Conservation (phyloP, 2,329 filamentous ascomycete genomes). For the Eurotiales sp. region DNA sequence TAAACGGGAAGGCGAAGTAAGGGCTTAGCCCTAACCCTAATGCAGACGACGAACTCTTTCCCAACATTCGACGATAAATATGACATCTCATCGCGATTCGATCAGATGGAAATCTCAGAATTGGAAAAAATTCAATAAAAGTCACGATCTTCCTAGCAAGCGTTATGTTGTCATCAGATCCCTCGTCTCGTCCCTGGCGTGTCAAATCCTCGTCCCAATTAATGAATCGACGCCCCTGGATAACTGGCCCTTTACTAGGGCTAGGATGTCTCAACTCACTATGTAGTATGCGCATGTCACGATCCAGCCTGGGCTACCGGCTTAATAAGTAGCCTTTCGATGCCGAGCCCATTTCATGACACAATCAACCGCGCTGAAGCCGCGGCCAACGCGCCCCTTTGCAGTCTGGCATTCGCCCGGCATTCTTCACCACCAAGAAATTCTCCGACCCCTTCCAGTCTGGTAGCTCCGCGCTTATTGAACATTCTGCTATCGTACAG, state of each 20-base stretch:
- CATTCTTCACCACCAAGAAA: slow-evolving; percentile 14
- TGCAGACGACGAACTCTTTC: no score
- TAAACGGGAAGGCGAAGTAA: background rate
- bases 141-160: no score
- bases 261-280: background rate
- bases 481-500: no score
- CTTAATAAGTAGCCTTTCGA: background rate
- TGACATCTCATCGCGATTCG: no score
- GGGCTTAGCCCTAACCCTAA: slow-evolving; percentile 6
- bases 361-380: background rate
- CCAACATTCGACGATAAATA: no score
- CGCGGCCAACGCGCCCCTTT: background rate
- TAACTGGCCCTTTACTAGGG: slow-evolving; percentile 3
- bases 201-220: background rate
- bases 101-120: no score
- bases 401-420: slow-evolving; percentile 3
- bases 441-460: slow-evolving; percentile 2
- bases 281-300: no score
- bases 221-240: slow-evolving; percentile 5
- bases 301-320: background rate
- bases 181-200: background rate
- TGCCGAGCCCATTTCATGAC: background rate
- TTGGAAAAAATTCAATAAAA: no score
- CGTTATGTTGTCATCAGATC: background rate
- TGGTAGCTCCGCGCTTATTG: no score